Evolutionary conservation across 164 flowering plant species (phyloP).

Genomic region (Cinnamomum micranthum): DNA sequence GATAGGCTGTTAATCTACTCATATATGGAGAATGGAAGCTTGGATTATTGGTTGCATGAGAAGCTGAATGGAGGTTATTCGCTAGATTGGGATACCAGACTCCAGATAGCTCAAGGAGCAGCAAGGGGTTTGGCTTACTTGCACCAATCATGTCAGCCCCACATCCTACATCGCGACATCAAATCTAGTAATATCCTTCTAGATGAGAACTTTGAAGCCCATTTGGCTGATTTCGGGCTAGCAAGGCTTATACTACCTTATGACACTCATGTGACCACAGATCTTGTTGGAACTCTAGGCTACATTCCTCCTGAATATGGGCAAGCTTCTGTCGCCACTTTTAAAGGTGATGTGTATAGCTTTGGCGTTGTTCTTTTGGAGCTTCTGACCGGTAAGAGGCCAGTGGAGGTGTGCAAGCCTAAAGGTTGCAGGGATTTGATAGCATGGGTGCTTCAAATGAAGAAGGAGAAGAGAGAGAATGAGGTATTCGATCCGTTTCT

Average conservation of each 20-base stretch:
- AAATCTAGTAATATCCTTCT: slow-evolving; percentile 86
- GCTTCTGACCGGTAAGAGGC: slow-evolving; percentile 78
- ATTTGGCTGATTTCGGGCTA: slow-evolving; percentile 86
- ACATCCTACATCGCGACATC: slow-evolving; percentile 72
- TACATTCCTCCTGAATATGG: slow-evolving; percentile 90
- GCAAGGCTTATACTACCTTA: slow-evolving; percentile 64
- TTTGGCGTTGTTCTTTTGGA: slow-evolving; percentile 87
- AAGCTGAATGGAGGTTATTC: slow-evolving; percentile 48
- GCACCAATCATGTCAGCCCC: slow-evolving; percentile 71
- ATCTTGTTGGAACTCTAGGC: slow-evolving; percentile 82
- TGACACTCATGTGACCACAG: slow-evolving; percentile 79
- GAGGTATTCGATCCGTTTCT: slow-evolving; percentile 68
- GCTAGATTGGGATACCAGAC: slow-evolving; percentile 64
- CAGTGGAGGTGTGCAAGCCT: slow-evolving; percentile 77
- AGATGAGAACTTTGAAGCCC: slow-evolving; percentile 68
- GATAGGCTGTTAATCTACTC: slow-evolving; percentile 68
- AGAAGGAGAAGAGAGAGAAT: slow-evolving; percentile 47
- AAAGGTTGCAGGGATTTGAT: slow-evolving; percentile 59
- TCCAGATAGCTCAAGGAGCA: slow-evolving; percentile 64
- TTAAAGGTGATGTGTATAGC: slow-evolving; percentile 80
- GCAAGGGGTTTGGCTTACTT: slow-evolving; percentile 71
- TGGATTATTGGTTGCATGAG: slow-evolving; percentile 90
- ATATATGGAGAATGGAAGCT: slow-evolving; percentile 81
- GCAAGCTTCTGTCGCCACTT: slow-evolving; percentile 65
- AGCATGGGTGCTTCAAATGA: slow-evolving; percentile 76